Percentiles rank a stretch among this genome's conserved stretches.
phyloP scores from a whole-genome alignment of 352 stramenopile species.

The Phytopythium cucurbitacearum region DNA sequence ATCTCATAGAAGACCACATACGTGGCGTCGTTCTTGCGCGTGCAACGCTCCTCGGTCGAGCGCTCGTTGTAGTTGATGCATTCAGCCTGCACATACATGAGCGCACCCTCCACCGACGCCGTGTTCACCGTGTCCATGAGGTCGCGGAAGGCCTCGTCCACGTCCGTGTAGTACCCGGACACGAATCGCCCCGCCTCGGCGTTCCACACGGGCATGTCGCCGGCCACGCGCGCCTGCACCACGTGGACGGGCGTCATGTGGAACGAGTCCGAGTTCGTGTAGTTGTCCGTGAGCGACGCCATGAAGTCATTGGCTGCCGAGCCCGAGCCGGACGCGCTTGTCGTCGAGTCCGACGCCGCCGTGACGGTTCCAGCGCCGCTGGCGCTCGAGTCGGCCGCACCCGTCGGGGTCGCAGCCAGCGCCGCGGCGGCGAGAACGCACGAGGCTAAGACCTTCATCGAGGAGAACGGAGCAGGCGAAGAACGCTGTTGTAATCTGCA shows the following conservation, averaged over 20 bases:
- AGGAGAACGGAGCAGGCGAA: background rate
- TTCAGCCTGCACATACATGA: conserved; percentile 87
- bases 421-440: conserved; percentile 13
- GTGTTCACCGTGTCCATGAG: conserved; percentile 80
- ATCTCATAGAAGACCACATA: conserved; percentile 81
- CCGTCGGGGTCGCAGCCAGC: background rate
- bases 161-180: conserved; percentile 47
- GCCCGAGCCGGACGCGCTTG: conserved; percentile 11
- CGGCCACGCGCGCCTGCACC: conserved; percentile 70
- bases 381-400: conserved; percentile 12
- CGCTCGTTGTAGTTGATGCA: conserved; percentile 77
- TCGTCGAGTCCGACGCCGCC: conserved; percentile 8
- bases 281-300: conserved; percentile 17
- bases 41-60: conserved; percentile 29
- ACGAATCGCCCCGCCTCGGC: conserved; percentile 54
- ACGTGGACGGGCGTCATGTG: conserved; percentile 71
- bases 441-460: conserved; percentile 29
- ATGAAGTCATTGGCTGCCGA: conserved; percentile 35
- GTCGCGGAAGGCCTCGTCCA: conserved; percentile 41
- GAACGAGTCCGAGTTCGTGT: conserved; percentile 29
- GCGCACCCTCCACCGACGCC: conserved; percentile 67
- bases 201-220: conserved; percentile 57
- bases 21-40: conserved; percentile 49
- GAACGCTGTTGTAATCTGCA: conserved; percentile 3
- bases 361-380: conserved; percentile 22